Base-by-base conservation (phyloP, 805 yeast genomes). In the Nakazawaea sp. region DNA sequence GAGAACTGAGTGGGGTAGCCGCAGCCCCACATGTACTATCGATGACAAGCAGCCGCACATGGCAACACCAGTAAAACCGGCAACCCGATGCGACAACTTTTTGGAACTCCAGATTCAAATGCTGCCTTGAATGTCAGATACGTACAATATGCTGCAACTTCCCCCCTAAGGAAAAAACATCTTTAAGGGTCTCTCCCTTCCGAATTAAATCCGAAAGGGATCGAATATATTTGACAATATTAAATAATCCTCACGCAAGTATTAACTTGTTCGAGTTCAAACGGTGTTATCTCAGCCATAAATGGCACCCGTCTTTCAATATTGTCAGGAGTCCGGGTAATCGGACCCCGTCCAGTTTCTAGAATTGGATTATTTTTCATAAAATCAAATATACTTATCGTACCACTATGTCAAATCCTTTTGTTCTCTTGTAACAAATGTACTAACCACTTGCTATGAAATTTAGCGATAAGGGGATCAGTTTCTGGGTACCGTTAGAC, bases 371-470 rank as follows among this genome's bases (percentile, higher is more conserved):
- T 36, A 36, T 36, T 25, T n/a, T 6, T 15, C n/a, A 17, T 18
- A n/a, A 11, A 5, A 38, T 38, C 33, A 33, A 33, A 28, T 38
- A 38, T 38, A 38, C 41, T 38, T 32, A 38, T 38, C 41, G 41
- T 38, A 17, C 8, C 12, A 16, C 12, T 18, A 17, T 28, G 17
- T n/a, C n/a, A n/a, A n/a, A n/a, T n/a, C n/a, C n/a, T n/a, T n/a
- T n/a, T n/a, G n/a, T n/a, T n/a, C n/a, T n/a, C n/a, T n/a, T n/a
- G n/a, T n/a, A n/a, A 18, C 5, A 32, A 24, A 13, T 32, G 10
- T 58, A 80, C 84, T 64, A 67, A 73, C 95, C 95, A 47, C 94
- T 79, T 35, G 97, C 97, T 38, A 89, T 76, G 55, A 89, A 89
- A 56, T 89, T 89, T 43, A 89, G 66, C 2, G 96, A 83, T 48